Percentiles rank a stretch among this genome's conserved stretches.
Conservation (phyloP, 2,329 filamentous ascomycete genomes). For the Fusarium praegraminearum region DNA sequence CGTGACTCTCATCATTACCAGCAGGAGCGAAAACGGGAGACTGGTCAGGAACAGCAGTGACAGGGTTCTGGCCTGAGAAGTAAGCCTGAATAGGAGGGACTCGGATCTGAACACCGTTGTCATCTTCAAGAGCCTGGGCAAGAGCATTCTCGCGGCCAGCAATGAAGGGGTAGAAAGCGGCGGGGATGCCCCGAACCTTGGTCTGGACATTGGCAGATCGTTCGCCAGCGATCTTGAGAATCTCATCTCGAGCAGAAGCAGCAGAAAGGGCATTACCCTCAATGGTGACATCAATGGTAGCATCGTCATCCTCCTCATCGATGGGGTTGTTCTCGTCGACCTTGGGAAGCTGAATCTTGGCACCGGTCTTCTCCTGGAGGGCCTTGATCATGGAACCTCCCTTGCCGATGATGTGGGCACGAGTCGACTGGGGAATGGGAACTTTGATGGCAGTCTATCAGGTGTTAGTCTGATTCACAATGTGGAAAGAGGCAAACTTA, state of each 20-base stretch:
- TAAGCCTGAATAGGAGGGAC: constrained; percentile 86
- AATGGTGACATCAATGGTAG: constrained; percentile 85
- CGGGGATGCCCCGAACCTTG: constrained; percentile 84
- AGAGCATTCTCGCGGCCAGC: constrained; percentile 80
- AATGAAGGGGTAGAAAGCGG: constrained; percentile 96
- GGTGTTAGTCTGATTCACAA: constrained; percentile 37
- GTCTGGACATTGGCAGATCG: constrained; percentile 84
- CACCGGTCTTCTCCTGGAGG: constrained; percentile 89
- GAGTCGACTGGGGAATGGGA: constrained; percentile 83
- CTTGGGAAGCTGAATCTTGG: constrained; percentile 89
- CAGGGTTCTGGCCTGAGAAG: constrained; percentile 76
- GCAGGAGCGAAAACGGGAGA: constrained; percentile 78
- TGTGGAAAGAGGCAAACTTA: constrained; percentile 54
- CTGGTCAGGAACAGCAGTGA: constrained; percentile 70
- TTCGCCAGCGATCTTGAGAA: constrained; percentile 89
- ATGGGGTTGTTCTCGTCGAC: constrained; percentile 71
- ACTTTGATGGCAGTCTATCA: constrained; percentile 72
- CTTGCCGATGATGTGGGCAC: constrained; percentile 92
- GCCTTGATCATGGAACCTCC: constrained; percentile 90
- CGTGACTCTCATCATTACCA: constrained; percentile 76
- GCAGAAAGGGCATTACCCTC: constrained; percentile 93
- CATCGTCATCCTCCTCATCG: constrained; percentile 81
- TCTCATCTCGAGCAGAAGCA: constrained; percentile 83
- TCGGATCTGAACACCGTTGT: constrained; percentile 81
- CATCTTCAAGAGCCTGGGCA: constrained; percentile 78